A percentile compares a stretch with the other conserved stretches of the same genome.
Evolutionary conservation across 495 filamentous ascomycete genomes (phyloP).

Genomic region (Aspergillus sparsus): DNA sequence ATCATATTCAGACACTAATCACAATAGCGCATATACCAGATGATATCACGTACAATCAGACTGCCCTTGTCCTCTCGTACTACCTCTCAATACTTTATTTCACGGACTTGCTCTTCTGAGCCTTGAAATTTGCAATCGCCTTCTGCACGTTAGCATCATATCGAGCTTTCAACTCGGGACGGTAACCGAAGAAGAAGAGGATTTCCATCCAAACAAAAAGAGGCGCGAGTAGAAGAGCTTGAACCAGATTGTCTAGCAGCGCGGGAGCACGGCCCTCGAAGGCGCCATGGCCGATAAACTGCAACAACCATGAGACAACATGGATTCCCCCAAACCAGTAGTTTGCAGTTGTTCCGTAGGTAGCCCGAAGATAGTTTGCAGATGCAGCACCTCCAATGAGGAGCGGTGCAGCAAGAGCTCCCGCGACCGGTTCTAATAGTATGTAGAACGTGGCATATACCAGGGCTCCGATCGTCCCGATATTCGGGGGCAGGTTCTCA

Average conservation of each 20-base stretch:
- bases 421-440: constrained; percentile 91
- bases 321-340: constrained; percentile 69
- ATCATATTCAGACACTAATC: background rate
- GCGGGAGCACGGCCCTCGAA: constrained; percentile 90
- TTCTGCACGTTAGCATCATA: constrained; percentile 72
- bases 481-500: constrained; percentile 76
- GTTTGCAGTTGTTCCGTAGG: constrained; percentile 66
- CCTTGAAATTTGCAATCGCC: constrained; percentile 54
- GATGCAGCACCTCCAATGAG: constrained; percentile 71
- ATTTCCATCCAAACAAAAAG: constrained; percentile 98
- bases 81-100: constrained; percentile 13
- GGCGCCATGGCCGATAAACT: constrained; percentile 88
- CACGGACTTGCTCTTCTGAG: constrained; percentile 30
- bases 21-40: no score
- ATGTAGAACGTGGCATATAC: constrained; percentile 80
- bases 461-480: constrained; percentile 72
- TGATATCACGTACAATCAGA: no score
- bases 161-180: constrained; percentile 78
- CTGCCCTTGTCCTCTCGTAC: background rate
- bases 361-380: constrained; percentile 69
- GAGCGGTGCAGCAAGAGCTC: constrained; percentile 68
- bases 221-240: constrained; percentile 92
- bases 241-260: constrained; percentile 83
- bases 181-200: constrained; percentile 87
- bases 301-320: constrained; percentile 75